These are phyloP conservation scores for Pleurostoma richardsiae DNA, from an alignment of 2,329 filamentous ascomycete species.

Conservation along the genomic window DNA sequence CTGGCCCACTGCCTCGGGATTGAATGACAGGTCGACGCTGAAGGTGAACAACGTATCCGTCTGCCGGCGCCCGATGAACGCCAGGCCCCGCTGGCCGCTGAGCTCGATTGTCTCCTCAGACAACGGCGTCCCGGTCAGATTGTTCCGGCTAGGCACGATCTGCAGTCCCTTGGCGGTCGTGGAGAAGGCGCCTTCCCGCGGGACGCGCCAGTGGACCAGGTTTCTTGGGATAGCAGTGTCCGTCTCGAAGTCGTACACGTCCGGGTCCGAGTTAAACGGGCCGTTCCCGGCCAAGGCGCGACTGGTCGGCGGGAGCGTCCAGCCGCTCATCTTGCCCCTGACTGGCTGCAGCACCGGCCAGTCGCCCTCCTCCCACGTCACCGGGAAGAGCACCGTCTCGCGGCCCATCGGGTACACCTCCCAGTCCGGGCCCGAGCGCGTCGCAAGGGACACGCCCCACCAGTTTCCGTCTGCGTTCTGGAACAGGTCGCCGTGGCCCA, in stretches of 20 bases:
- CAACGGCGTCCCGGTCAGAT: neutral
- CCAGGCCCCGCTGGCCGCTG: conserved; percentile 13
- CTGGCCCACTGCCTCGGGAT: conserved; percentile 14
- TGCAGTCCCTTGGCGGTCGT: conserved; percentile 9
- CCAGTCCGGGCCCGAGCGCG: conserved; percentile 35
- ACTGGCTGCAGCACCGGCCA: conserved; percentile 42
- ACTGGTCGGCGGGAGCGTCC: conserved; percentile 25
- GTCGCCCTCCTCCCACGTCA: conserved; percentile 38
- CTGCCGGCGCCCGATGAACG: conserved; percentile 24
- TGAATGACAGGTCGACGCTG: conserved; percentile 21
- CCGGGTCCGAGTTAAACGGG: conserved; percentile 34
- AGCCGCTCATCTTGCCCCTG: conserved; percentile 36
- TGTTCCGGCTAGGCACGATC: conserved; percentile 18
- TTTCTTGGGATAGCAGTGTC: conserved; percentile 17
- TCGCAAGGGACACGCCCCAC: conserved; percentile 45
- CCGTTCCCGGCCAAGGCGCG: conserved; percentile 30
- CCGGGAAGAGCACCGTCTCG: conserved; percentile 44
- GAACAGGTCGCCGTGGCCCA: conserved; percentile 40
- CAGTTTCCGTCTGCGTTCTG: conserved; percentile 39
- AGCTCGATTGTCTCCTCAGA: conserved; percentile 4
- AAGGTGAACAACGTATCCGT: conserved; percentile 24
- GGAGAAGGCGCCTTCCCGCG: conserved; percentile 7
- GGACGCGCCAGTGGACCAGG: conserved; percentile 24
- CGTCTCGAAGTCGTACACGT: conserved; percentile 36
- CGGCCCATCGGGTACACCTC: conserved; percentile 46